phyloP scores from a whole-genome alignment of 1,284 basidiomycete genomes.

The Rugosomyces carneus region DNA sequence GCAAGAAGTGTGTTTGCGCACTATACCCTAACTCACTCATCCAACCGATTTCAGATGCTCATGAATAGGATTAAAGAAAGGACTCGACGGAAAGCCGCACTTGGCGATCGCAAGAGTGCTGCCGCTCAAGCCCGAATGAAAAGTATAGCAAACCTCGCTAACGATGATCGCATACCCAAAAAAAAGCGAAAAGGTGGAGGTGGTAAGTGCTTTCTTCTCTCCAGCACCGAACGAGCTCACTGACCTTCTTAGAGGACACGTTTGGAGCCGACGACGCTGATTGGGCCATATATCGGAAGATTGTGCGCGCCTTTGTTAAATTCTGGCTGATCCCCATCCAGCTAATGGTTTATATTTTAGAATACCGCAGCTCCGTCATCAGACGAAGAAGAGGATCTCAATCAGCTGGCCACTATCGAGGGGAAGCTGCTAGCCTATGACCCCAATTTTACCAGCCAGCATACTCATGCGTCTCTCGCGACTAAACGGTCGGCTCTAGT shows the following conservation, averaged over 20 bases:
- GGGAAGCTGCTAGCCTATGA: slow-evolving; percentile 79
- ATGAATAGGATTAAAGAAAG: slow-evolving; percentile 87
- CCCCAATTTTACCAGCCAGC: slow-evolving; percentile 72
- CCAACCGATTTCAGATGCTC: slow-evolving; percentile 43
- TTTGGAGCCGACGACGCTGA: slow-evolving; percentile 96
- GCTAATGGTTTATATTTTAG: slow-evolving; percentile 20
- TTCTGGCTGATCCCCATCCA: not conserved
- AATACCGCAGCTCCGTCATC: slow-evolving; percentile 85
- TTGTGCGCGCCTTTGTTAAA: slow-evolving; percentile 47
- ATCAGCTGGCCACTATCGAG: slow-evolving; percentile 72
- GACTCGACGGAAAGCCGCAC: slow-evolving; percentile 73
- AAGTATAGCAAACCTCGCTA: slow-evolving; percentile 88
- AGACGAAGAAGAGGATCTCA: slow-evolving; percentile 91
- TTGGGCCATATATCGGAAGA: slow-evolving; percentile 97
- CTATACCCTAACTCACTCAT: not conserved
- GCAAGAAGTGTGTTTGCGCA: slow-evolving; percentile 59
- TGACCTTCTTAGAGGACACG: slow-evolving; percentile 65
- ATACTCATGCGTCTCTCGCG: slow-evolving; percentile 78
- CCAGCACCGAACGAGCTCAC: not conserved
- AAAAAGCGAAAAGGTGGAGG: slow-evolving; percentile 76
- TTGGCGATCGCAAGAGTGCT: slow-evolving; percentile 90
- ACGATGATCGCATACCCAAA: slow-evolving; percentile 72
- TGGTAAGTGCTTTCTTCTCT: slow-evolving; percentile 40
- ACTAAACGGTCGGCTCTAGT: slow-evolving; percentile 80
- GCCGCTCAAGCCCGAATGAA: slow-evolving; percentile 98